These are phyloP conservation scores for Salvia hispanica DNA, from an alignment of 257 asterid species.

Conservation along the genomic window DNA sequence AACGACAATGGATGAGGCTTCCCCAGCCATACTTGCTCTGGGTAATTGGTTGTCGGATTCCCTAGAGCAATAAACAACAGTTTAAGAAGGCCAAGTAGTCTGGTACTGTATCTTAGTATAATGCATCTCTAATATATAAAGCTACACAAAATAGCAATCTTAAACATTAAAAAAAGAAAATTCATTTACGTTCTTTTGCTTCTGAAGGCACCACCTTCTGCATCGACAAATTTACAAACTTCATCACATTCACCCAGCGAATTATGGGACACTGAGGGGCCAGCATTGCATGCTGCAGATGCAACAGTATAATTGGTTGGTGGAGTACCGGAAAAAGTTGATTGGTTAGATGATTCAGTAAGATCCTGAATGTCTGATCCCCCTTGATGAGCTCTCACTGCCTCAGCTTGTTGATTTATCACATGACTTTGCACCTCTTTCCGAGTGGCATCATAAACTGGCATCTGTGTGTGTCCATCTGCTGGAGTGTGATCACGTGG, in stretches of 20 bases:
- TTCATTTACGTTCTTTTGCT: conserved; percentile 58
- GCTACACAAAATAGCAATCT: conserved; percentile 9
- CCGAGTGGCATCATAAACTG: conserved; percentile 22
- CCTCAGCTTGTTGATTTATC: conserved; percentile 32
- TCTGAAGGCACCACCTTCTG: conserved; percentile 45
- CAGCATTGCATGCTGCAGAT: conserved; percentile 34
- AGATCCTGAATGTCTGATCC: conserved; percentile 32
- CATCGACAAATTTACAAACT: conserved; percentile 42
- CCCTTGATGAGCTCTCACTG: conserved; percentile 29
- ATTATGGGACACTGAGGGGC: conserved; percentile 39
- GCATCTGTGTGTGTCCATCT: conserved; percentile 40
- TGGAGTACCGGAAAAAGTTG: conserved; percentile 33
- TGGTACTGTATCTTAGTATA: too few relatives aligned
- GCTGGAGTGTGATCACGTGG: conserved; percentile 34
- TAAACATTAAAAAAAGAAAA: not conserved
- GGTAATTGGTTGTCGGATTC: conserved; percentile 39
- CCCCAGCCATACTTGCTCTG: conserved; percentile 40
- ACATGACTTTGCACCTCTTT: conserved; percentile 34
- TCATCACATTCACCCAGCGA: conserved; percentile 50
- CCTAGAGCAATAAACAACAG: conserved; percentile 39
- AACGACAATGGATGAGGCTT: conserved; percentile 28
- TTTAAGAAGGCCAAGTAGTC: not conserved
- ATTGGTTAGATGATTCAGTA: conserved; percentile 36
- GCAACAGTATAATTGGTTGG: conserved; percentile 31
- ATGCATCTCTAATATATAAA: too few relatives aligned